These are phyloP conservation scores for Zygnema circumcarinatum DNA, from an alignment of 139 green algal species.

Conservation along the genomic window DNA sequence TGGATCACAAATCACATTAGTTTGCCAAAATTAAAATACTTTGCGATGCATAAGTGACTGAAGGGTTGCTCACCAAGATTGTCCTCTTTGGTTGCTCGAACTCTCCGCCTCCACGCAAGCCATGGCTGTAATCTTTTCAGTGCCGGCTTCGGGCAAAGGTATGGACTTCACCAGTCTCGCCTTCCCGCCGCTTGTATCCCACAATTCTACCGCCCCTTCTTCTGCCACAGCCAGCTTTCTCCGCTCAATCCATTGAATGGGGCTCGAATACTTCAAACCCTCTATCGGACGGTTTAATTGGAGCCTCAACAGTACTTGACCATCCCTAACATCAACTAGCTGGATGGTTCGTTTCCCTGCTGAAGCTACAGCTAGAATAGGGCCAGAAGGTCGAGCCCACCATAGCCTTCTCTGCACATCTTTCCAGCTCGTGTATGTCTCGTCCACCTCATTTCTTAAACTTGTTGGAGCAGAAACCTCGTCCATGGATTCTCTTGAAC, in stretches of 20 bases:
- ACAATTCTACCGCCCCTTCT: neutral
- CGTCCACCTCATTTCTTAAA: neutral
- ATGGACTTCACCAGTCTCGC: neutral
- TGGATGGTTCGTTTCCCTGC: neutral
- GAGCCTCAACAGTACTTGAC: neutral
- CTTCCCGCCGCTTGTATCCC: neutral
- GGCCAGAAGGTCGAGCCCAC: neutral
- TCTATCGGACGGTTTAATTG: neutral
- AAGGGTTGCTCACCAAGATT: neutral
- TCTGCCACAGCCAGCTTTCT: neutral
- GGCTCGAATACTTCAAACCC: neutral
- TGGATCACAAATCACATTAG: too few species aligned
- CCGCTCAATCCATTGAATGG: neutral
- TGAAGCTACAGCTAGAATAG: neutral
- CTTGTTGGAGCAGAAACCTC: neutral
- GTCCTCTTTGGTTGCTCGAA: neutral
- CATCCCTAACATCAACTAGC: neutral
- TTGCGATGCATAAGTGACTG: too few species aligned
- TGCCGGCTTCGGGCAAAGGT: neutral
- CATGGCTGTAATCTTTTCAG: neutral
- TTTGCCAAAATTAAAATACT: too few species aligned
- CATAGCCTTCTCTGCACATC: neutral
- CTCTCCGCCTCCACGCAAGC: neutral
- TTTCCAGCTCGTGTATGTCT: neutral
- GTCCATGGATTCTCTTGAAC: neutral